Percentiles rank a stretch among this genome's conserved stretches.
Conservation (phyloP, 2,329 filamentous ascomycete genomes). For the Tolypocladium tundrense region DNA sequence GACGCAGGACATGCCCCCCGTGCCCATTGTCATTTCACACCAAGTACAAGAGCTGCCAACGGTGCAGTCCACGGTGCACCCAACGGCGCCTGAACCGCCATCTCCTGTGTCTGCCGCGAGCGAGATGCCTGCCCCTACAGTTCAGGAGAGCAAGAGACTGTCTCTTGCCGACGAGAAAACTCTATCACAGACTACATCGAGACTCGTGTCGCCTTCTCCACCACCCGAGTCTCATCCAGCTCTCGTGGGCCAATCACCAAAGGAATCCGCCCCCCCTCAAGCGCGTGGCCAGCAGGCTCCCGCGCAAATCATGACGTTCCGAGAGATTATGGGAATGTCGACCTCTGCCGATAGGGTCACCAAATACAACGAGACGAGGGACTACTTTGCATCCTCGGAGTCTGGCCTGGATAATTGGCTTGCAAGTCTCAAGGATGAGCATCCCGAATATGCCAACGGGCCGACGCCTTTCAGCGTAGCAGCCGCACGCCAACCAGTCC, state of each 20-base stretch:
- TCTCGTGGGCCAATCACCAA: conserved; percentile 5
- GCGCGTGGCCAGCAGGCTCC: conserved; percentile 3
- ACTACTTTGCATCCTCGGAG: conserved; percentile 60
- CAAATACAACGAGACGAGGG: conserved; percentile 62
- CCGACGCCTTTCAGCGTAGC: conserved; percentile 17
- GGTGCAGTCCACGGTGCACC: neutral
- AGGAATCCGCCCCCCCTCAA: conserved; percentile 5
- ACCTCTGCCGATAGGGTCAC: conserved; percentile 58
- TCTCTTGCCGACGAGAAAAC: conserved; percentile 37
- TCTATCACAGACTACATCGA: conserved; percentile 22
- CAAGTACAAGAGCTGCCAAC: conserved; percentile 6
- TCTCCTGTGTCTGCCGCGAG: conserved; percentile 32
- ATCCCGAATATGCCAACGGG: conserved; percentile 37
- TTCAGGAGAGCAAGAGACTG: conserved; percentile 15
- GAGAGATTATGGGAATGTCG: conserved; percentile 65
- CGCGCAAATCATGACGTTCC: conserved; percentile 46
- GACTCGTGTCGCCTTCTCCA: conserved; percentile 23
- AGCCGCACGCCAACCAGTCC: conserved; percentile 4
- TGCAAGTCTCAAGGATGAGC: conserved; percentile 28
- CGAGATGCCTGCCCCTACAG: conserved; percentile 15
- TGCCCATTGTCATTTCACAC: conserved; percentile 1
- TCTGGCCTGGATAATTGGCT: conserved; percentile 61
- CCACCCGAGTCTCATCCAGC: conserved; percentile 29
- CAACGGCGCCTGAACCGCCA: conserved; percentile 24
- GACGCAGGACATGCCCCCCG: neutral